Base-by-base conservation (phyloP, 169 alveolate species). In the Plasmodium vinckei region DNA sequence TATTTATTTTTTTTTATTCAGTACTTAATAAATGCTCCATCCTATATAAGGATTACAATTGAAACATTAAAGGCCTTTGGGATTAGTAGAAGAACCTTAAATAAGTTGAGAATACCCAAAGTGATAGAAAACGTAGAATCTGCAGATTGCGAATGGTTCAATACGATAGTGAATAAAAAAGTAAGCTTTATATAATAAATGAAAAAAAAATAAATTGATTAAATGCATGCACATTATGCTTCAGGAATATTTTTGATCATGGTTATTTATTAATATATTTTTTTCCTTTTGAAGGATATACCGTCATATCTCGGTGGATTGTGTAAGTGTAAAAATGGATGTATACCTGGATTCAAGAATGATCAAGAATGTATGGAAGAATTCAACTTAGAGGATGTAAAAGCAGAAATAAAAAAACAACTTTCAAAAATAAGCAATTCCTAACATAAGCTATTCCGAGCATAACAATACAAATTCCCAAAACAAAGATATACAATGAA, bases 111-210 rank as follows among this genome's bases (percentile, higher is more conserved):
- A 75, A 75, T 75, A 42, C 88, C 88, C 42, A 61, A 64, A 75
- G 13, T 21, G 15, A 47, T 75, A 61, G 46, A 73, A 3, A 61
- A 47, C 70, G 15, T 61, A 44, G 75, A 75, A 19, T 68, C 88
- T 25, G 88, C 88, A 3, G 77, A 75, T 51, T 75, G 88, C 65
- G 88, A 75, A n/a, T 75, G 88, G 88, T 75, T 75, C 65, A 44
- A 49, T 27, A n/a, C 33, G 47, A 65, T 75, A 44, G 69, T 75
- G 19, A 69, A 75, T 64, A 75, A 75, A 75, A 63, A 75, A 61
- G 88, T 75, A 75, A 12, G 64, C 7, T 47, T 19, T 13, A n/a
- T 21, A 19, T 21, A 73, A 27, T 21, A 25, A 73, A 42, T 59
- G 10, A 25, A 46, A 42, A 21, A 46, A 21, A 46, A 42, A 27